Percentiles rank a stretch among this genome's conserved stretches.
These are phyloP conservation scores for Marchantia paleacea DNA, from an alignment of 225 moss, liverwort and hornwort genomes.

Conservation along the genomic window DNA sequence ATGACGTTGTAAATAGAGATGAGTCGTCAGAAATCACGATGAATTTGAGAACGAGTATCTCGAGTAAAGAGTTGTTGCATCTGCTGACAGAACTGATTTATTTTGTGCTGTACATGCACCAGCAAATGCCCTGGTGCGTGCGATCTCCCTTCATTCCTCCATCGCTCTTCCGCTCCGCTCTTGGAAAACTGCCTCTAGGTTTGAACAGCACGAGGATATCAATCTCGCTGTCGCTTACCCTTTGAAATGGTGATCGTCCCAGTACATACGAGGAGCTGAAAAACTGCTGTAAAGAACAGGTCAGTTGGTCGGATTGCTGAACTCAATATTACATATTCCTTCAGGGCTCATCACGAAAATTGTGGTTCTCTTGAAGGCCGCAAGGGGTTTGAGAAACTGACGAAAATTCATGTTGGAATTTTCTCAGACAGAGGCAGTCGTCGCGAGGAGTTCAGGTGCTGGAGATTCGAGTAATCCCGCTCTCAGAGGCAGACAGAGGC, in stretches of 20 bases:
- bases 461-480: background rate
- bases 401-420: background rate
- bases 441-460: background rate
- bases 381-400: background rate
- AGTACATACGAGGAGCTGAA: slow-evolving; percentile 31
- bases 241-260: background rate
- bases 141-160: background rate
- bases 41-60: slow-evolving; percentile 9
- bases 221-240: background rate
- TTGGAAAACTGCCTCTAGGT: no score
- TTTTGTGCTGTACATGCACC: slow-evolving; percentile 33
- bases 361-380: background rate
- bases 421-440: background rate
- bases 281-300: slow-evolving; percentile 4
- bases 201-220: no score
- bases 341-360: background rate
- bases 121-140: slow-evolving; percentile 29
- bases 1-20: background rate
- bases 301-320: background rate
- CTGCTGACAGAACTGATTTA: slow-evolving; percentile 23
- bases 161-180: no score
- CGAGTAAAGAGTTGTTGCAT: slow-evolving; percentile 14
- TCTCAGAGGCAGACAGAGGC: slow-evolving; percentile 13
- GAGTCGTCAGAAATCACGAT: slow-evolving; percentile 14
- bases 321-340: background rate